Evolutionary conservation across 768 basidiomycete species (phyloP), one percentile per base, ranked within the genome.

Genomic region (Tricholoma terreum): DNA sequence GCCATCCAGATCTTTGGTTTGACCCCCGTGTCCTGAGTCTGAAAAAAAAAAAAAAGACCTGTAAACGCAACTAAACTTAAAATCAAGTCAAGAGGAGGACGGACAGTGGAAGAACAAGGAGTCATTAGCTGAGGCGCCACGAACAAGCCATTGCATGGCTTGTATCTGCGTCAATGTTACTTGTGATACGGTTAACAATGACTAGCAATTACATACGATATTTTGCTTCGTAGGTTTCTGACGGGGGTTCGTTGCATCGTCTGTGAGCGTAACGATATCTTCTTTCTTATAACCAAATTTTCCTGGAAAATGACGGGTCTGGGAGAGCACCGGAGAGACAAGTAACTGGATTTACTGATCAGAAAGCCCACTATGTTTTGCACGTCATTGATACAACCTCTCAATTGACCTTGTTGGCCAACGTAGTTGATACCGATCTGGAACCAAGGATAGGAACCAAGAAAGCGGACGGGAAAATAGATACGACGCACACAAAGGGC

Each of bases 1-100:
- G 1, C 91, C 92, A 61, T 92, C 85, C 2, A 73, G 33, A 70
- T 97, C 96, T 59, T 89, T 80, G 0, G 89, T 88, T 72, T 94
- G 94, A 12, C 93, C 94, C 35, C 96, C 96, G 61, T 98, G 96
- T 12, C 95, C 95, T 5, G 94, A 96, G 70, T 92, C 91, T 91
- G 42, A 0, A 17, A 53, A 34, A 50, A 35, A 9, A 12, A 49
- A 21, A 54, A 50, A n/a, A n/a, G n/a, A n/a, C n/a, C n/a, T n/a
- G 53, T 21, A 14, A 52, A 58, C 42, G 52, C 21, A 12, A 48
- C 33, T 14, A 43, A 19, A 36, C 33, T 7, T 19, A 10, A 24
- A 12, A 1, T n/a, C 21, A 22, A 42, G 3, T 19, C 24, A 31
- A n/a, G 4, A 48, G 43, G 22, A 14, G 12, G 1, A 70, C 83